These are phyloP conservation scores for Stygiomarasmius scandens DNA, from an alignment of 1,284 basidiomycete species.

Conservation along the genomic window DNA sequence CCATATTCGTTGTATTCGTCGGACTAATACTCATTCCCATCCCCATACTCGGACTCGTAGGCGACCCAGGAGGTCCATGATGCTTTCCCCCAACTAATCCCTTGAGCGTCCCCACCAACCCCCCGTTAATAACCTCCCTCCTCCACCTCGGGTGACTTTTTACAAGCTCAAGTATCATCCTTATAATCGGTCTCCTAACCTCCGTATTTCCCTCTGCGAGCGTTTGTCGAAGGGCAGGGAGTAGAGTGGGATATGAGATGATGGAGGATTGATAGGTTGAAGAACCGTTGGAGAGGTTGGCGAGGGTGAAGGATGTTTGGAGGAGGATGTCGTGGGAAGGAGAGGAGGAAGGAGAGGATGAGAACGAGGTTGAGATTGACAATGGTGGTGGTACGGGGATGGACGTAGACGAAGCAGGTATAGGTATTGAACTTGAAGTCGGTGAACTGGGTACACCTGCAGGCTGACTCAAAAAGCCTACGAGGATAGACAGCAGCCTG, in stretches of 20 bases:
- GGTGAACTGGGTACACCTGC: conserved; percentile 57
- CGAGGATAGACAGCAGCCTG: conserved; percentile 27
- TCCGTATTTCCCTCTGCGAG: conserved; percentile 59
- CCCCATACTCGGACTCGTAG: neutral
- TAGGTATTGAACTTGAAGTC: neutral
- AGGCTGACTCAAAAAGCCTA: conserved; percentile 31
- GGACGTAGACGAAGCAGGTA: neutral
- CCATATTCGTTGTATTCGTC: neutral
- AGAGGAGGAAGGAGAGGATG: conserved; percentile 51
- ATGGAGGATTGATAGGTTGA: conserved; percentile 31
- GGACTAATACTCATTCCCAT: neutral
- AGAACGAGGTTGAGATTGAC: conserved; percentile 30
- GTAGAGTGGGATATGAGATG: conserved; percentile 49
- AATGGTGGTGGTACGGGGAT: neutral
- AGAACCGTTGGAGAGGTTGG: neutral
- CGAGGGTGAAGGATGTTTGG: conserved; percentile 37
- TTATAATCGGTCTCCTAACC: conserved; percentile 61
- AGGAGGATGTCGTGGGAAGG: conserved; percentile 53
- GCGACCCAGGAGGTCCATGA: neutral
- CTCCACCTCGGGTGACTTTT: conserved; percentile 5
- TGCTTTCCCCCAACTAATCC: conserved; percentile 18
- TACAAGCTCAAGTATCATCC: conserved; percentile 56
- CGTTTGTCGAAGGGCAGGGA: conserved; percentile 53
- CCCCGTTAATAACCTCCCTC: conserved; percentile 18
- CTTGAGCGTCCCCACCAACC: conserved; percentile 42